Base-by-base conservation (phyloP, 2,329 filamentous ascomycete genomes). In the Beauveria pseudobassiana region DNA sequence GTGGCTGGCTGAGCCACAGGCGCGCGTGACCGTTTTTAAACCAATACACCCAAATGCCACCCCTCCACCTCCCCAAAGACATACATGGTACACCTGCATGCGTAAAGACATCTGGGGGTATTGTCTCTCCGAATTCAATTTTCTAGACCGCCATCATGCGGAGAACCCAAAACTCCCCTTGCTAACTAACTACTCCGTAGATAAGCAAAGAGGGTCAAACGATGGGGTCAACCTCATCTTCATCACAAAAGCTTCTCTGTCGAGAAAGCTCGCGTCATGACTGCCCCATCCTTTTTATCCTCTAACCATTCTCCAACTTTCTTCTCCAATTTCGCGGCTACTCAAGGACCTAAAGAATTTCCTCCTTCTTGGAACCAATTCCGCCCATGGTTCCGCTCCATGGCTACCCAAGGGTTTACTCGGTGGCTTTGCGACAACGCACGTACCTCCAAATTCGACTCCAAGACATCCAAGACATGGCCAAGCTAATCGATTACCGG, bases 11-110 rank as follows among this genome's bases (percentile, higher is more conserved):
- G 16, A 18, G 40, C 34, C 18, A 24, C 38, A 45, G 14, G 38
- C 56, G 38, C 56, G 56, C 56, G 56, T 59, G 56, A 59, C 56
- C 48, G 40, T 26, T 59, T 52, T 59, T 43, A 48, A 52, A 59
- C 38, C 38, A 59, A 59, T 40, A 59, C 38, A 30, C 40, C 5
- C 16, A 34, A 8, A 14, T 8, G 46, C 26, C 49, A 51, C 22
- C 12, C 48, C 28, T 9, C 16, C 50, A 24, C 5, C 30, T 34
- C 24, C 20, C n/a, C 30, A 38, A 22, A 40, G 40, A 16, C 22
- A 28, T 34, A 34, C 30, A 34, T 34, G 30, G 12, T 34, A 2
- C 30, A 34, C 30, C 30, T 34, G 30, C 30, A 34, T 34, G 30
- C 30, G 30, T 34, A 34, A 5, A 34, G 10, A 34, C 8, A 34